Percentiles rank a stretch among this genome's conserved stretches.
These are phyloP conservation scores for Pleurotus ostreatus DNA, from an alignment of 768 basidiomycete genomes.

Conservation along the genomic window DNA sequence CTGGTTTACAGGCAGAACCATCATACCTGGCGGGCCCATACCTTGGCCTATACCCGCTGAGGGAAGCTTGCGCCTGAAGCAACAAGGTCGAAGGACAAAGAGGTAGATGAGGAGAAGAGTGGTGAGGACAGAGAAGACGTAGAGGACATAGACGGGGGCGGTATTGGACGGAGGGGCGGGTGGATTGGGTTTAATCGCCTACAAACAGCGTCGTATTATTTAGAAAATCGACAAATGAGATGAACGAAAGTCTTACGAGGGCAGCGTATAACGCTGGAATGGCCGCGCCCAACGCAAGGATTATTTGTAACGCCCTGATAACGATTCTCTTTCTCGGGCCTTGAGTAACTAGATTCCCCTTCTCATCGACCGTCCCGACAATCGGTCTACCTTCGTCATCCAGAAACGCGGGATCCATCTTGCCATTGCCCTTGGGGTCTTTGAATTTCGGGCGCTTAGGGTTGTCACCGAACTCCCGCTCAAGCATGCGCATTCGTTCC, in stretches of 20 bases:
- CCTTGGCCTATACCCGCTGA: slow-evolving; percentile 10
- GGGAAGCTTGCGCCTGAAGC: slow-evolving; percentile 29
- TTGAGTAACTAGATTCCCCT: slow-evolving; percentile 56
- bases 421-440: slow-evolving; percentile 20
- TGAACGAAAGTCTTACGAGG: slow-evolving; percentile 36
- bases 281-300: slow-evolving; percentile 48
- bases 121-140: slow-evolving; percentile 51
- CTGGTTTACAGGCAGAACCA: slow-evolving; percentile 62
- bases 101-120: slow-evolving; percentile 48
- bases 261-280: slow-evolving; percentile 61
- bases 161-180: slow-evolving; percentile 53
- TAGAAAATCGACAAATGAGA: not conserved
- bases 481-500: slow-evolving; percentile 68
- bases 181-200: slow-evolving; percentile 54
- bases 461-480: slow-evolving; percentile 59
- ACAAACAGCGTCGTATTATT: slow-evolving; percentile 9
- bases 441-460: slow-evolving; percentile 21
- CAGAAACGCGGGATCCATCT: slow-evolving; percentile 23
- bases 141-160: slow-evolving; percentile 52
- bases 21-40: slow-evolving; percentile 37
- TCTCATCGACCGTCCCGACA: slow-evolving; percentile 55
- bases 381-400: slow-evolving; percentile 46
- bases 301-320: slow-evolving; percentile 41
- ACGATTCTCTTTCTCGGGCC: slow-evolving; percentile 58
- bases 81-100: slow-evolving; percentile 58